Base-by-base conservation (phyloP, 495 filamentous ascomycete genomes). In the Penicillium mononematosum region DNA sequence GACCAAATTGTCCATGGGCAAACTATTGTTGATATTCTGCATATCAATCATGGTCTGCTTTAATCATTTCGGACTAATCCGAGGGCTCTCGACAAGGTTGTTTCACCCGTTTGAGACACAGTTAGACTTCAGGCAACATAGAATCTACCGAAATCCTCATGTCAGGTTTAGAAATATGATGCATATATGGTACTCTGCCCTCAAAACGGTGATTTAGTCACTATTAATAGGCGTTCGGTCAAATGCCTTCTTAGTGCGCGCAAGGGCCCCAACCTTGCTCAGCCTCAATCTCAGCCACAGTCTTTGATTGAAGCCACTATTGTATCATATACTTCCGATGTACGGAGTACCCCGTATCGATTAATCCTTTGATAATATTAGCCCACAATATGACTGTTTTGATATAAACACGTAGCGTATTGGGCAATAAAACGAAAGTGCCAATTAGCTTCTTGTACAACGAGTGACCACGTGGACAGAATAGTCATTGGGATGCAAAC, bases 381-480 rank as follows among this genome's bases (percentile, higher is more conserved):
- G 9, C 9, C 8, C 5, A 7, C 5, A 16, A 36, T 6, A 36
- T 16, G 12, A 31, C 29, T 0, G 12, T 6, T 16, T 36, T 36
- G 34, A 11, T 9, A 36, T 36, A 36, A 36, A 36, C 12, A 16
- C 5, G 34, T 16, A 16, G 14, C 14, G 34, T 6, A 36, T 36
- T 14, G 29, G 8, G 27, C 27, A 0, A 8, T 39, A n/a, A n/a
- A 39, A 14, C 45, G 14, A 20, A 29, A 9, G 22, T 45, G 24
- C n/a, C 3, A 10, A 1, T 39, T 48, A 31, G 45, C 44, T 48
- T 48, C 27, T 27, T 25, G 25, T 29, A 29, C n/a, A 31, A 39
- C 36, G 27, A 55, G 6, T 46, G 32, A 25, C 45, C 52, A 55
- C 52, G 52, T 55, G 52, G 52, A 29, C 5, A 12, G 17, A 36